Base-by-base conservation (phyloP, 2,329 filamentous ascomycete species). In the Trichophyton verrucosum region DNA sequence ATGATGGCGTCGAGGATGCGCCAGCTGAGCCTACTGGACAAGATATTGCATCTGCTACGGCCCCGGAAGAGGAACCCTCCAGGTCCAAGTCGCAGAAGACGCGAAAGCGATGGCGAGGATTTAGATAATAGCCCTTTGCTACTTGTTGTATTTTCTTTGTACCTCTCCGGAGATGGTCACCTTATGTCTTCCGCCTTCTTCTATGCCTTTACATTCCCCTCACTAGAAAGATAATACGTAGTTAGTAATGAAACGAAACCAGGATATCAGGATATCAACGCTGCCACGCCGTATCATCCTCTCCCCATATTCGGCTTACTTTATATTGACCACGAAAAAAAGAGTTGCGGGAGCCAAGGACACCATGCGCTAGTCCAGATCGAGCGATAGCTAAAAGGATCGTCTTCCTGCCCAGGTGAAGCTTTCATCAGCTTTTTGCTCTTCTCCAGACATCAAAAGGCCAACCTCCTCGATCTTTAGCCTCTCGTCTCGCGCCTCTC, bases 101-200 rank as follows among this genome's bases (percentile, higher is more conserved):
- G 47, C 66, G 71, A 58, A 65, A 67, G 61, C 69, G 71, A 55
- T 68, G 66, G 67, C 67, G 70, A 42, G 70, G 68, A 53, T 70
- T 70, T 59, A 71, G 65, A 56, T 67, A 64, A 11, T 6, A 6
- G 6, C 17, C 11, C 9, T 33, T 15, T 24, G 17, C 15, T 36
- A 30, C 8, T 15, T 38, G 4, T 17, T 40, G 15, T n/a, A 57
- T 57, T 57, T 42, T 57, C 24, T 17, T 44, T 44, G 15, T 57
- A 22, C 17, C 40, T 24, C 22, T 42, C 15, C n/a, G 13, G 24
- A 13, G 33, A 9, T 4, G 1, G 1, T 38, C 11, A 13, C 33
- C 33, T 4, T 13, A 38, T 27, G 30, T 40, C 17, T 46, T 17
- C 36, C 30, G n/a, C 51, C 55, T 46, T 38, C 5, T 24, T 44